These are phyloP conservation scores for Monosporozyma aerobia DNA, from an alignment of 805 yeast species.

Conservation along the genomic window DNA sequence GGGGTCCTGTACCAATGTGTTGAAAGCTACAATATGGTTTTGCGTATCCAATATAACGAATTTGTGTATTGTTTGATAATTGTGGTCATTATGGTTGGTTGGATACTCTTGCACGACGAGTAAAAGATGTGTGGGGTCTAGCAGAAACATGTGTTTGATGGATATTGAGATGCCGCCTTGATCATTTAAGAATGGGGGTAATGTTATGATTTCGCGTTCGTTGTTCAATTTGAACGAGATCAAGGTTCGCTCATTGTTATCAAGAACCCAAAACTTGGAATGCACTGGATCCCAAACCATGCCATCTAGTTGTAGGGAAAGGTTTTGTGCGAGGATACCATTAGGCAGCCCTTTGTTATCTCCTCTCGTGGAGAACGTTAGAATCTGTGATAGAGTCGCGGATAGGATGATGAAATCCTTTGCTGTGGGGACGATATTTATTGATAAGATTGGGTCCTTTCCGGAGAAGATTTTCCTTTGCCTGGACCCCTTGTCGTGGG, in stretches of 20 bases:
- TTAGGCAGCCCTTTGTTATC: slow-evolving; percentile 62
- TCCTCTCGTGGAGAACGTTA: slow-evolving; percentile 70
- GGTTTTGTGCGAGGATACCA: slow-evolving; percentile 33
- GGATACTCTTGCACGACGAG: slow-evolving; percentile 43
- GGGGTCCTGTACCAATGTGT: slow-evolving; percentile 56
- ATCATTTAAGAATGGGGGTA: slow-evolving; percentile 33
- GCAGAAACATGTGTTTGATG: slow-evolving; percentile 35
- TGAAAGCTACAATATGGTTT: slow-evolving; percentile 63
- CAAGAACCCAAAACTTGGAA: slow-evolving; percentile 50
- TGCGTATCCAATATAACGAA: slow-evolving; percentile 58
- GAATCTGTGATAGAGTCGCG: slow-evolving; percentile 62
- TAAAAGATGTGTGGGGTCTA: slow-evolving; percentile 48
- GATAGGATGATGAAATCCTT: slow-evolving; percentile 50
- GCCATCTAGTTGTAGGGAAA: slow-evolving; percentile 38
- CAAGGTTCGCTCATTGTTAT: slow-evolving; percentile 11
- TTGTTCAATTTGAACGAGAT: slow-evolving; percentile 53
- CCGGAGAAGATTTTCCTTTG: slow-evolving; percentile 69
- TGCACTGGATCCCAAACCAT: slow-evolving; percentile 35
- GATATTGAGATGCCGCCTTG: slow-evolving; percentile 39
- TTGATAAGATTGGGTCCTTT: slow-evolving; percentile 52
- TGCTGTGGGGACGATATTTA: slow-evolving; percentile 63
- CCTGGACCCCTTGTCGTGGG: slow-evolving; percentile 83
- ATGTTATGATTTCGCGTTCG: slow-evolving; percentile 35
- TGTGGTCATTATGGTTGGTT: slow-evolving; percentile 27
- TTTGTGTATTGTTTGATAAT: slow-evolving; percentile 36